Conservation (phyloP, 2,329 filamentous ascomycete genomes). For the Ophiostoma australiae region DNA sequence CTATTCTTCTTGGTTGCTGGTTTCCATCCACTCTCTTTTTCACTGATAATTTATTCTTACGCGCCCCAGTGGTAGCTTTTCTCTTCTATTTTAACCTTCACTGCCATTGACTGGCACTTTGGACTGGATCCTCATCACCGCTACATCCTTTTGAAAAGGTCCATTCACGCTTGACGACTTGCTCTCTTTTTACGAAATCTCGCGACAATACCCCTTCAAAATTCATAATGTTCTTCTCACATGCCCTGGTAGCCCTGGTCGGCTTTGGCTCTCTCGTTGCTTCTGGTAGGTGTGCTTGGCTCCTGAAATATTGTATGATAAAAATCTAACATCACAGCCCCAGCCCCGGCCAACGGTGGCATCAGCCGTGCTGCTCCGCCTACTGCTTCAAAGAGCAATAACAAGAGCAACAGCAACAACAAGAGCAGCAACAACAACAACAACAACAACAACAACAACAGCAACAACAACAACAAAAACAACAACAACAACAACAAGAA, state of each 20-base stretch:
- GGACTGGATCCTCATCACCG: conserved; percentile 13
- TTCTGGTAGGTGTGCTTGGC: conserved; percentile 30
- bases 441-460: conserved; percentile 27
- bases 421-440: conserved; percentile 29
- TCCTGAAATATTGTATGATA: too few relatives aligned
- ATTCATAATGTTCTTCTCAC: conserved; percentile 29
- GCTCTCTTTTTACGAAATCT: neutral
- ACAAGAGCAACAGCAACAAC: neutral
- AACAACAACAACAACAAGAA: conserved; percentile 31
- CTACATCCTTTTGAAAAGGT: conserved; percentile 26
- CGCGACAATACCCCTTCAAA: neutral
- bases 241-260: conserved; percentile 31
- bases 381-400: neutral
- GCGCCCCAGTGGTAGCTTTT: conserved; percentile 30
- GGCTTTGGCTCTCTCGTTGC: conserved; percentile 32
- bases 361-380: neutral
- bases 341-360: neutral
- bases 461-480: conserved; percentile 31
- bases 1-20: conserved; percentile 15
- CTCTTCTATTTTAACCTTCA: neutral
- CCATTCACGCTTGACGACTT: neutral
- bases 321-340: neutral
- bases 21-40: conserved; percentile 16
- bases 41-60: conserved; percentile 15
- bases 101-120: conserved; percentile 13